These are phyloP conservation scores for Leccinum boreale DNA, from an alignment of 768 basidiomycete species.

Conservation along the genomic window DNA sequence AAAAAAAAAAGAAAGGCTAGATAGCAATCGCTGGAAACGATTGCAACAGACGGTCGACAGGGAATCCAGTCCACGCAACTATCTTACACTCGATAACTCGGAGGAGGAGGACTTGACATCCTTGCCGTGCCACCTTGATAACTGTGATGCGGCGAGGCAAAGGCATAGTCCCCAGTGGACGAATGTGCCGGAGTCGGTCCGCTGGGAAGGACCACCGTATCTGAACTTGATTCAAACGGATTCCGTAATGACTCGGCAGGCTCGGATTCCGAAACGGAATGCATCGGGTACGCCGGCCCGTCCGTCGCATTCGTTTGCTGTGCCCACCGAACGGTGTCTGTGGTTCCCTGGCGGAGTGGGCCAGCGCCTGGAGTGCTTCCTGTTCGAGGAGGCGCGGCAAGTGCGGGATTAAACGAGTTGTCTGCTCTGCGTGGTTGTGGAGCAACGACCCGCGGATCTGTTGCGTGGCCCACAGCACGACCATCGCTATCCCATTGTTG, in stretches of 20 bases:
- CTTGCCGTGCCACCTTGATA: constrained; percentile 13
- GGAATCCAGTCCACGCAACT: background rate
- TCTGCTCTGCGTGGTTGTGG: constrained; percentile 44
- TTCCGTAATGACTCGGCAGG: constrained; percentile 18
- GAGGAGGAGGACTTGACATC: constrained; percentile 19
- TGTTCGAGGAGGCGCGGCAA: constrained; percentile 9
- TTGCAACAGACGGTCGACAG: background rate
- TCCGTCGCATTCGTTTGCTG: constrained; percentile 25
- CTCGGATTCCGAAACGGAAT: constrained; percentile 13
- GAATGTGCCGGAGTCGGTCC: constrained; percentile 8
- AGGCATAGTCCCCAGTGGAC: constrained; percentile 21
- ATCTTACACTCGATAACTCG: constrained; percentile 15
- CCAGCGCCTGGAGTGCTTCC: constrained; percentile 12
- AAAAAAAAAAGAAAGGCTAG: too few relatives aligned
- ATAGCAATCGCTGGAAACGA: background rate
- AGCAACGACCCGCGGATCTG: constrained; percentile 46
- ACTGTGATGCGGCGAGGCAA: constrained; percentile 23
- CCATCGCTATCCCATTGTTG: constrained; percentile 55
- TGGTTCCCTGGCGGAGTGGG: constrained; percentile 25
- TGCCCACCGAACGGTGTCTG: constrained; percentile 32
- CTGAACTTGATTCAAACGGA: constrained; percentile 25
- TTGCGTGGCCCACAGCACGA: constrained; percentile 45
- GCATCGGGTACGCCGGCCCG: constrained; percentile 24
- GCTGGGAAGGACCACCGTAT: constrained; percentile 15
- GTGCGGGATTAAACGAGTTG: constrained; percentile 12